Evolutionary conservation across 768 basidiomycete genomes (phyloP).

Genomic region (Termitomyces sp.): DNA sequence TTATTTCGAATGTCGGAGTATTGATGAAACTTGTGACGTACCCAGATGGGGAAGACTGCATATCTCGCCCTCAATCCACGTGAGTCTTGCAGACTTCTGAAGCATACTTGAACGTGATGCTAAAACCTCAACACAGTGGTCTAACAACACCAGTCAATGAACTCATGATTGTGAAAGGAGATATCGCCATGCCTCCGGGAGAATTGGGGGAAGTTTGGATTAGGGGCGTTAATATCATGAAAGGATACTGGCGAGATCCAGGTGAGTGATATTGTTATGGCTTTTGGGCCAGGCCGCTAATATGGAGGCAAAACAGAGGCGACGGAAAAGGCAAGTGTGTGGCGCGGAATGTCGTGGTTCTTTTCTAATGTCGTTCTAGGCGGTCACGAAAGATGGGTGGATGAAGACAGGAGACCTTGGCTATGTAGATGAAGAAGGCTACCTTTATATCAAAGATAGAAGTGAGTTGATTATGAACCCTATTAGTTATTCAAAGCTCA

Average conservation of each 20-base stretch:
- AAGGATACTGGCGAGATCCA: conserved; percentile 45
- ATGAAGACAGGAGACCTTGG: conserved; percentile 43
- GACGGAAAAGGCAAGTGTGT: conserved; percentile 18
- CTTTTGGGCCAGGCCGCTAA: not conserved
- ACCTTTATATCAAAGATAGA: conserved; percentile 42
- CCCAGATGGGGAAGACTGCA: conserved; percentile 47
- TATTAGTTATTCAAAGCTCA: not conserved
- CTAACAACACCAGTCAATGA: conserved; percentile 41
- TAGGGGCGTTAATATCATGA: conserved; percentile 48
- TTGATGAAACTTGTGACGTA: not conserved
- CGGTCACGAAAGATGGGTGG: conserved; percentile 43
- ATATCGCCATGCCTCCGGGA: conserved; percentile 21
- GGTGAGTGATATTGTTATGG: conserved; percentile 18
- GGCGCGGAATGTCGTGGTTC: not conserved
- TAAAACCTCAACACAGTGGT: conserved; percentile 24
- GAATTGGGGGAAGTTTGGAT: conserved; percentile 39
- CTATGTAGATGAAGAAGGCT: conserved; percentile 40
- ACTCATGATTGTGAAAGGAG: conserved; percentile 35
- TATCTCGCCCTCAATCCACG: conserved; percentile 39
- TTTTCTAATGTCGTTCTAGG: conserved; percentile 19
- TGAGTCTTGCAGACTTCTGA: conserved; percentile 19
- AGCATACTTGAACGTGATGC: not conserved
- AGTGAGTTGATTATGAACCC: conserved; percentile 17
- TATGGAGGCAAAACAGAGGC: conserved; percentile 15
- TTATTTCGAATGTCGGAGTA: not conserved